Conservation (phyloP, 1,139 yeast species). For the Candida sanyaensis region DNA sequence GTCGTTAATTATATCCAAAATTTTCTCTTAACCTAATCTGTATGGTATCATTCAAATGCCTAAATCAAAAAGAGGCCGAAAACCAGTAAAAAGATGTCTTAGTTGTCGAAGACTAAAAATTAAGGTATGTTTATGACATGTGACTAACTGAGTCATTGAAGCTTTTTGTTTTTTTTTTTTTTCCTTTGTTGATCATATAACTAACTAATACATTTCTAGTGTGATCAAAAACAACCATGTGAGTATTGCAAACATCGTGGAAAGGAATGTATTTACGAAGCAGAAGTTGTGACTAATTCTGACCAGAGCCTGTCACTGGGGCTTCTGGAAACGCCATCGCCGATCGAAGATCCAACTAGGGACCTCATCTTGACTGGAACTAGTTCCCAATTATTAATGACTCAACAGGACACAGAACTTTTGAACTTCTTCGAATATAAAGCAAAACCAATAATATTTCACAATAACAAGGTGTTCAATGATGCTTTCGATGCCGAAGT, state of each 20-base stretch:
- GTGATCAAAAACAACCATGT: background rate
- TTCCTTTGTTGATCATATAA: background rate
- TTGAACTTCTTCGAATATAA: background rate
- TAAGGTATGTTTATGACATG: background rate
- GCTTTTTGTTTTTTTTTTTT: background rate
- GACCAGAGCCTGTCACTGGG: background rate
- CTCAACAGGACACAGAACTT: background rate
- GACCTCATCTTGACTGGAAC: background rate
- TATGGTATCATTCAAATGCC: background rate
- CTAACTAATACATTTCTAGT: background rate
- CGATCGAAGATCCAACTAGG: background rate
- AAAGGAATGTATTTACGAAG: background rate
- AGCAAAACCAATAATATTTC: background rate
- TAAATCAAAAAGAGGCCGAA: background rate
- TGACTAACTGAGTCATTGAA: too few species aligned
- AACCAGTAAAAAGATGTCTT: background rate
- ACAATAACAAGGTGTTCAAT: background rate
- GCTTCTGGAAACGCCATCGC: background rate
- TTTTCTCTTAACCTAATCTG: too few species aligned
- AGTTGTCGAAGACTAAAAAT: background rate
- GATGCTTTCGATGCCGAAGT: background rate
- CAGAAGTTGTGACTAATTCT: background rate
- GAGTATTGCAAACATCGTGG: background rate
- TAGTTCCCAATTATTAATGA: background rate
- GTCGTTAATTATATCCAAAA: too few species aligned